Evolutionary conservation across 2,329 filamentous ascomycete species (phyloP), one percentile per base, ranked within the genome.

Genomic region (Aureobasidium mangrovei): DNA sequence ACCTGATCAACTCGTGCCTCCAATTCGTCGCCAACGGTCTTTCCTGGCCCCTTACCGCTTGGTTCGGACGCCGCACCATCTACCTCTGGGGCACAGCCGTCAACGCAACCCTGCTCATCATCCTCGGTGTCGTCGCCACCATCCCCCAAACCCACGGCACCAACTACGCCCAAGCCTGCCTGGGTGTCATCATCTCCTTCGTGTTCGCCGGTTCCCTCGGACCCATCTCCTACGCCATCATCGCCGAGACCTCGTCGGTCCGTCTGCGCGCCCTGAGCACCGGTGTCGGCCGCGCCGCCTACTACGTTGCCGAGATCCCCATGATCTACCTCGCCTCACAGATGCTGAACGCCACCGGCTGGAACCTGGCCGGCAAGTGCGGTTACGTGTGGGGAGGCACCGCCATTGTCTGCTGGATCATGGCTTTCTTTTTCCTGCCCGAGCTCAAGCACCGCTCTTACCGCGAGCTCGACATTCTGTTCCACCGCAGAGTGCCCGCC

Each of bases 201-300:
- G 68, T 84, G 32, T 86, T 83, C 70, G 78, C 77, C 42, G 66
- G 82, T 12, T 80, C 79, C 59, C 80, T 79, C 26, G 82, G 79
- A 2, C 82, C 82, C 45, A 78, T 79, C 41, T 83, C 82, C 8
- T 85, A 78, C 77, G 78, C 81, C 68, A 82, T 85, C 60, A 85
- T 85, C 43, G 80, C 77, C 60, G 82, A 85, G 67, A 85, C 82
- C 1, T 83, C 82, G 0, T 71, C 82, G 47, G 76, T 85, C 54
- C 81, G 82, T 58, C 81, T 85, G 31, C 67, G 82, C 45, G 78
- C 82, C 43, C 70, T 85, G 18, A 84, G 78, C 3, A 85, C 82
- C 26, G 82, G 81, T 67, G 68, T 84, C 47, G 82, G 82, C 64
- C 81, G 82, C 64, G 81, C 69, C 52, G 69, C 73, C 10, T 85